A percentile compares a stretch with the other conserved stretches of the same genome.
These are phyloP conservation scores for Sporothrix euskadiensis DNA, from an alignment of 2,329 filamentous ascomycete genomes.

Conservation along the genomic window DNA sequence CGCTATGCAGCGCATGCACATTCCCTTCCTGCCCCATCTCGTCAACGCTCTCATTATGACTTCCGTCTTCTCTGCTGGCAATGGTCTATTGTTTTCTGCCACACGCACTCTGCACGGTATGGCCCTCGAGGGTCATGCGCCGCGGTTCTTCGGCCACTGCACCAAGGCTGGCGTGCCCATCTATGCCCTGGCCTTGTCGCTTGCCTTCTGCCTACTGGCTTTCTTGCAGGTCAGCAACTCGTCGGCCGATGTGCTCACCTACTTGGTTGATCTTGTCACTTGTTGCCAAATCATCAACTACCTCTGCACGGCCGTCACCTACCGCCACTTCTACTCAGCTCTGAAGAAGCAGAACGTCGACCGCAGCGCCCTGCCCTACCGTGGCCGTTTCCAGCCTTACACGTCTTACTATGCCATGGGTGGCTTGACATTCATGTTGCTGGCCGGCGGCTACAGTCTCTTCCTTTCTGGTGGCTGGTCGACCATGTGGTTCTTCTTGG, in stretches of 20 bases:
- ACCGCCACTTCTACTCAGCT: conserved; percentile 59
- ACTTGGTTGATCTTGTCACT: conserved; percentile 62
- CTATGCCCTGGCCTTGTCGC: conserved; percentile 55
- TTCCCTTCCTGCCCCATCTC: conserved; percentile 57
- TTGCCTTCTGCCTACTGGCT: conserved; percentile 59
- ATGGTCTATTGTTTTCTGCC: conserved; percentile 62
- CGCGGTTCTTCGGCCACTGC: conserved; percentile 52
- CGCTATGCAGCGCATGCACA: conserved; percentile 59
- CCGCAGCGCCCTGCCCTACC: conserved; percentile 56
- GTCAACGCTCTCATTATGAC: conserved; percentile 63
- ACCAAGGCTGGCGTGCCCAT: conserved; percentile 62
- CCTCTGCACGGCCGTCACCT: conserved; percentile 58
- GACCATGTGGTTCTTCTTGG: conserved; percentile 30
- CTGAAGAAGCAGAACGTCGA: conserved; percentile 56
- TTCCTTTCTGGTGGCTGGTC: conserved; percentile 29
- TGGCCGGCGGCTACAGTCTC: conserved; percentile 28
- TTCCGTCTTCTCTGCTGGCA: conserved; percentile 61
- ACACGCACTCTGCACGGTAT: conserved; percentile 63
- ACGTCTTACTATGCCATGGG: conserved; percentile 33
- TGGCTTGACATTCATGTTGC: conserved; percentile 29
- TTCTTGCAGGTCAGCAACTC: conserved; percentile 61
- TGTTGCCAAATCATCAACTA: conserved; percentile 62
- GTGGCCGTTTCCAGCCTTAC: conserved; percentile 44
- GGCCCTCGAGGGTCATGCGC: conserved; percentile 58
- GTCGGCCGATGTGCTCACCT: conserved; percentile 58